phyloP scores from a whole-genome alignment of 306 rosid genomes.

The Arachis hypogaea region DNA sequence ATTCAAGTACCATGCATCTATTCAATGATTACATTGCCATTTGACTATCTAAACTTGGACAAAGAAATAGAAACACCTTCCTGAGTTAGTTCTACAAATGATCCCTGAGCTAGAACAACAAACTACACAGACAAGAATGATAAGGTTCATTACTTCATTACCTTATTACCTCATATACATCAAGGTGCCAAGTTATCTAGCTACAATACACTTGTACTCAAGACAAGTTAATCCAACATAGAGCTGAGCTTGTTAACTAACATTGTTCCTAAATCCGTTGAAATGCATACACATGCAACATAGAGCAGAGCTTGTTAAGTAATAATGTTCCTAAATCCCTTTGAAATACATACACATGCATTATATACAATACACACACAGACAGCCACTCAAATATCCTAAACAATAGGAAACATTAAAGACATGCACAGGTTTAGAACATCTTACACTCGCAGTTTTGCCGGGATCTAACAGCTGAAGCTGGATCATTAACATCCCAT shows the following conservation, averaged over 20 bases:
- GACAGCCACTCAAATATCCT: background rate
- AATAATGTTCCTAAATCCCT: background rate
- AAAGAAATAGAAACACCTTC: background rate
- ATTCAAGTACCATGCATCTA: background rate
- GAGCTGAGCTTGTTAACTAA: no score
- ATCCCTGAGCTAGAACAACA: background rate
- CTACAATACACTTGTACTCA: background rate
- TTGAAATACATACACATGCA: background rate
- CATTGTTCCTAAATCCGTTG: no score
- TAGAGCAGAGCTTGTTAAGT: background rate
- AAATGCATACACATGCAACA: background rate
- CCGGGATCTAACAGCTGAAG: constrained; percentile 69
- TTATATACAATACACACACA: background rate
- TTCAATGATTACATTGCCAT: background rate
- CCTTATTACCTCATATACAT: background rate
- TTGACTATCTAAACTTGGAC: background rate
- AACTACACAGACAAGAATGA: background rate
- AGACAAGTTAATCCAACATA: background rate
- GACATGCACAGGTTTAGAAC: background rate
- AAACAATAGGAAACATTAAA: background rate
- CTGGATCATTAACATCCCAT: constrained; percentile 86
- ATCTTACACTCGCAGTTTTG: constrained; percentile 67
- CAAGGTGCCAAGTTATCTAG: background rate
- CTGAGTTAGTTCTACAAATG: background rate
- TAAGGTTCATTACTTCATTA: background rate